Base-by-base conservation (phyloP, 2,329 filamentous ascomycete genomes). In the Ambrosiella beaveri region DNA sequence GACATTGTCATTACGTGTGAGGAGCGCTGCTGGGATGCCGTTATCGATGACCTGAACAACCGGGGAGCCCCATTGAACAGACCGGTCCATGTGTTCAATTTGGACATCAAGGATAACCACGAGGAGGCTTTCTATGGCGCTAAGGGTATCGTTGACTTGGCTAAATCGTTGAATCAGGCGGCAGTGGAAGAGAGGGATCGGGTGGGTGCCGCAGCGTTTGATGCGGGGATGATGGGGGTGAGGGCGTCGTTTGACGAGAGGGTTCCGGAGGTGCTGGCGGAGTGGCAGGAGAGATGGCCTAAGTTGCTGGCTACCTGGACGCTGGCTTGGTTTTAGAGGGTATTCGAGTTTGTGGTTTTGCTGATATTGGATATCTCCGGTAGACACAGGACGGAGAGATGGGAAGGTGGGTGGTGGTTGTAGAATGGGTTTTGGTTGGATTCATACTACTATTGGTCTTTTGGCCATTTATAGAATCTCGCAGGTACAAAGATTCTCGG, bases 101-200 rank as follows among this genome's bases (percentile, higher is more conserved):
- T 98, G 57, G 93, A 98, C 68, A 98, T 98, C 66, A 91, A 86
- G 69, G 93, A 98, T 71, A 98, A 97, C 66, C 93, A 97, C 66
- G 91, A 98, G 69, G 93, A 98, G 70, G 93, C 93, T 0, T 76
- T 91, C 19, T 79, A 96, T 1, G 93, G 93, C 8, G 93, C 93
- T 1, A 82, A 85, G 64, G 93, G 88, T 50, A 98, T 98, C 60
- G 76, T 97, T 41, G 93, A 98, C 66, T 76, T 98, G 40, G 93
- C 93, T 0, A 81, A 91, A 66, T 82, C 81, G 38, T 73, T 98
- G 61, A 97, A 97, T 67, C 78, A 80, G 15, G 86, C 82, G 0
- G 93, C 93, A 0, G 75, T 71, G 36, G 82, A 90, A 67, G 91
- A 96, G 70, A 76, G 88, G 59, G 79, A 84, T 44, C 71, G 75